phyloP scores from a whole-genome alignment of 352 stramenopile species.

The Pythium biforme region DNA sequence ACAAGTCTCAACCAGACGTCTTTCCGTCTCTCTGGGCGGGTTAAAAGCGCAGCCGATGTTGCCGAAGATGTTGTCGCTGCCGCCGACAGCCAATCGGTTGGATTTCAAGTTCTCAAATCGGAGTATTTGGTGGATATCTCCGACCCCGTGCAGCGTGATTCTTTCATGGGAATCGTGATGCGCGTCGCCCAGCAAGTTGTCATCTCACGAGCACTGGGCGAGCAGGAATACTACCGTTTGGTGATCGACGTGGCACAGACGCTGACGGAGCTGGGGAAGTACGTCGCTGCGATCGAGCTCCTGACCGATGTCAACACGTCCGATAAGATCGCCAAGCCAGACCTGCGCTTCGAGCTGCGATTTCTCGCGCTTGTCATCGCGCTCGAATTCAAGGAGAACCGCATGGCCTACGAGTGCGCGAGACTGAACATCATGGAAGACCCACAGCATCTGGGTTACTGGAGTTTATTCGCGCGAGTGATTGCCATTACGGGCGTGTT shows the following conservation, averaged over 20 bases:
- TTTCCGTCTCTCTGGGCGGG: slow-evolving; percentile 62
- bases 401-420: slow-evolving; percentile 87
- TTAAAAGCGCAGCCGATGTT: slow-evolving; percentile 54
- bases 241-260: slow-evolving; percentile 80
- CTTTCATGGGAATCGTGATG: slow-evolving; percentile 85
- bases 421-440: slow-evolving; percentile 87
- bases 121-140: slow-evolving; percentile 83
- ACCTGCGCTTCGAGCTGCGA: slow-evolving; percentile 73
- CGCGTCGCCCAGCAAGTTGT: slow-evolving; percentile 81
- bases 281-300: slow-evolving; percentile 81
- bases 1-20: slow-evolving; percentile 80
- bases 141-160: slow-evolving; percentile 67
- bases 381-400: slow-evolving; percentile 82
- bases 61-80: slow-evolving; percentile 56
- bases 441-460: slow-evolving; percentile 76
- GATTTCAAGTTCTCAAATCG: slow-evolving; percentile 79
- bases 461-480: slow-evolving; percentile 82
- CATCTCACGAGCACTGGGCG: slow-evolving; percentile 65
- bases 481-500: slow-evolving; percentile 84
- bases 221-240: slow-evolving; percentile 75
- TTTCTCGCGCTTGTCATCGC: slow-evolving; percentile 84
- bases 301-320: slow-evolving; percentile 87
- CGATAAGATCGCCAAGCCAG: slow-evolving; percentile 74
- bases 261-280: slow-evolving; percentile 77
- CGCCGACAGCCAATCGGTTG: slow-evolving; percentile 60